A percentile compares a stretch with the other conserved stretches of the same genome.
Conservation (phyloP, 257 asterid species). For the Forsythia suspensa region DNA sequence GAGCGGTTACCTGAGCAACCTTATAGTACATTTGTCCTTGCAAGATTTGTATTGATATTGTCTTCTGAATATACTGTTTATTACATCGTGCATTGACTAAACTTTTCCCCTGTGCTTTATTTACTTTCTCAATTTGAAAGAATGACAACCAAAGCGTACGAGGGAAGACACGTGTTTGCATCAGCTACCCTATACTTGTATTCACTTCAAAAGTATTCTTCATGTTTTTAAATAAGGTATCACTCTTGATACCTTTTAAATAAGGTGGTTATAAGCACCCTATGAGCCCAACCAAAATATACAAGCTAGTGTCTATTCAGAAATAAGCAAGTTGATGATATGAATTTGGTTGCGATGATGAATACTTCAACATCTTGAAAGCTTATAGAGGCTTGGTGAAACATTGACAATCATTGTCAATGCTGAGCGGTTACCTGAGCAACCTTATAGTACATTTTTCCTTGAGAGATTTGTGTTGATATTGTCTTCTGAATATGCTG, state of each 20-base stretch:
- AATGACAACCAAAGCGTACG: not conserved
- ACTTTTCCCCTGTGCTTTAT: not conserved
- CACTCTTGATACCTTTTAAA: not conserved
- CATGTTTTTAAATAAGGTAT: too few species aligned
- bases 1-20: constrained; percentile 40
- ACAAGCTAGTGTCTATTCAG: not conserved
- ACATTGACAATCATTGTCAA: constrained; percentile 1
- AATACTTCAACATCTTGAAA: constrained; percentile 25
- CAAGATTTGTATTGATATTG: not conserved
- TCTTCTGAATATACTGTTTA: not conserved
- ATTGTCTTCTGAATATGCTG: not conserved
- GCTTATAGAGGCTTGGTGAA: not conserved
- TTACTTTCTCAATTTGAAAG: not conserved
- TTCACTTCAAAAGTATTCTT: too few species aligned
- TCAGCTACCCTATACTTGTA: not conserved
- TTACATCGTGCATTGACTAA: not conserved
- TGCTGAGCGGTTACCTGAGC: constrained; percentile 34
- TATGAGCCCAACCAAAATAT: not conserved
- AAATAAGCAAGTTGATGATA: not conserved
- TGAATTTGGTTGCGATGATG: constrained; percentile 47
- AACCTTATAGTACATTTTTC: constrained; percentile 16
- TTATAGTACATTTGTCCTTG: not conserved
- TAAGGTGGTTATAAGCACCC: not conserved
- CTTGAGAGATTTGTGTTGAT: not conserved
- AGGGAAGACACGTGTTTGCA: not conserved